These are phyloP conservation scores for Fusarium tjaetaba DNA, from an alignment of 2,329 filamentous ascomycete genomes.

Conservation along the genomic window DNA sequence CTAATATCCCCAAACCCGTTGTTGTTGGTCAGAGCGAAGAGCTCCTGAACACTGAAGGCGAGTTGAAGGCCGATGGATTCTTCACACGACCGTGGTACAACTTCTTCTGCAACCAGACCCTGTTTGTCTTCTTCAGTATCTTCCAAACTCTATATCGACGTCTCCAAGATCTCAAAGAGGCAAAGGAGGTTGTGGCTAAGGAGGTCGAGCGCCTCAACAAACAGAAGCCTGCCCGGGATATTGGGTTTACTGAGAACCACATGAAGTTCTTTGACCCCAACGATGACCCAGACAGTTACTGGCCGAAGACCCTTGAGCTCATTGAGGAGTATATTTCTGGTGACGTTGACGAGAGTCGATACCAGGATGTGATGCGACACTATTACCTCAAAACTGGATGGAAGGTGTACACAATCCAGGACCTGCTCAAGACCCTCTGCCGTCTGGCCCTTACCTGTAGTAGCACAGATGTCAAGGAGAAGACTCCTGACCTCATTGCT, in stretches of 20 bases:
- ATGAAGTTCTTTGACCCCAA: conserved; percentile 79
- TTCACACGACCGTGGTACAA: conserved; percentile 86
- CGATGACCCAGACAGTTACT: conserved; percentile 75
- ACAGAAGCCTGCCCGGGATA: conserved; percentile 82
- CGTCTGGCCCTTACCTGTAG: conserved; percentile 86
- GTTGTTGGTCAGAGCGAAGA: conserved; percentile 63
- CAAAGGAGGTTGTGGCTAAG: conserved; percentile 75
- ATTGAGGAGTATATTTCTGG: conserved; percentile 87
- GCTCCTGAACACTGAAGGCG: conserved; percentile 67
- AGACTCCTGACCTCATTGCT: conserved; percentile 88
- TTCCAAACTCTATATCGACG: conserved; percentile 92
- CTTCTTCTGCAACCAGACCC: conserved; percentile 88
- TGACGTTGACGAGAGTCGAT: conserved; percentile 82
- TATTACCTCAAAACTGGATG: conserved; percentile 93
- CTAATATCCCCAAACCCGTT: conserved; percentile 65
- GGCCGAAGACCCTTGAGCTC: conserved; percentile 84
- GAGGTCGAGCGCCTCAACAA: conserved; percentile 78
- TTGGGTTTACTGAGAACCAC: conserved; percentile 83
- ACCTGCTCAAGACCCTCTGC: conserved; percentile 83
- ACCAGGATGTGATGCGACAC: conserved; percentile 90
- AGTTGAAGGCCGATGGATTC: conserved; percentile 79
- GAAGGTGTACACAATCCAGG: conserved; percentile 92
- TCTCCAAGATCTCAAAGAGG: conserved; percentile 83
- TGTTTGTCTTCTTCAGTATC: conserved; percentile 94
- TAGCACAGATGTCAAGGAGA: conserved; percentile 88